phyloP scores from a whole-genome alignment of 129 eudicot species.

The carrot (Daucus carota) region DH1_v3.0 NC_030381.2:42105001-42105500 shows the following conservation, averaged over 20 bases:
- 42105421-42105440: not conserved
- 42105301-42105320: not conserved
- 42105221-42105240: not conserved
- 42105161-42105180: not conserved
- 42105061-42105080: constrained; percentile 81
- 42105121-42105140: not conserved
- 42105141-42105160: not conserved
- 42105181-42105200: not conserved
- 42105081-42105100: not conserved
- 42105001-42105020: constrained; percentile 88
- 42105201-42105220: not conserved
- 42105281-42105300: not conserved
- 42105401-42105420: not conserved
- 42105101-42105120: not conserved
- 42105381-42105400: no score
- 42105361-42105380: not conserved
- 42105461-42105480: not conserved
- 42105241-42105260: not conserved
- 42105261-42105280: not conserved
- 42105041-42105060: constrained; percentile 90
- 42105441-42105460: not conserved
- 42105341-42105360: not conserved
- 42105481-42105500: not conserved
- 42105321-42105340: not conserved
- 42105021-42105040: constrained; percentile 91